A percentile compares a stretch with the other conserved stretches of the same genome.
Conservation (phyloP, 2,329 filamentous ascomycete genomes). For the Alternaria sp. region DNA sequence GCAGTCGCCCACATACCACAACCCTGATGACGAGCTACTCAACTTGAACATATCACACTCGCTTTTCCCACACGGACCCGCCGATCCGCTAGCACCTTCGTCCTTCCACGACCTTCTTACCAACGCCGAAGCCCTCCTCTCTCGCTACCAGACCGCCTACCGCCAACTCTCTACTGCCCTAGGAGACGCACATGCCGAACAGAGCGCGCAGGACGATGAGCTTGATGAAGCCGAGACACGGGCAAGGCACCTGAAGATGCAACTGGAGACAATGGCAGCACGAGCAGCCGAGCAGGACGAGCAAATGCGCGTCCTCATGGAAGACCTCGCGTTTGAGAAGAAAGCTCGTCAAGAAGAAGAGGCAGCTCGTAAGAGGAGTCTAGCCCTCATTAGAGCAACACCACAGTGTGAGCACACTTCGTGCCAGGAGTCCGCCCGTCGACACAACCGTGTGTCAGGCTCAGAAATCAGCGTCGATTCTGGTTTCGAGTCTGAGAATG, state of each 20-base stretch:
- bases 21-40: conserved; percentile 58
- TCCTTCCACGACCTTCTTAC: conserved; percentile 65
- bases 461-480: conserved; percentile 59
- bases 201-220: conserved; percentile 67
- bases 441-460: conserved; percentile 45
- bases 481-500: conserved; percentile 67
- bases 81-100: conserved; percentile 59
- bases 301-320: conserved; percentile 55
- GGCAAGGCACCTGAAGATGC: conserved; percentile 65
- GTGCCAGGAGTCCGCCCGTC: conserved; percentile 31
- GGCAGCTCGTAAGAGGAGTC: conserved; percentile 42
- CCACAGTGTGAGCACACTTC: conserved; percentile 26
- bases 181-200: conserved; percentile 61
- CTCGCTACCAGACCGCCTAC: conserved; percentile 65
- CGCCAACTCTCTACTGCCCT: conserved; percentile 54
- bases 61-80: conserved; percentile 62
- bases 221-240: conserved; percentile 67
- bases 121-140: conserved; percentile 64
- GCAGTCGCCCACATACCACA: conserved; percentile 45
- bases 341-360: conserved; percentile 46
- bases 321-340: conserved; percentile 47
- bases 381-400: conserved; percentile 38
- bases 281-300: conserved; percentile 64
- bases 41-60: conserved; percentile 63
- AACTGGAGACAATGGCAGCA: conserved; percentile 67